Base-by-base conservation (phyloP, 2,329 filamentous ascomycete genomes). In the Exophiala sp. region DNA sequence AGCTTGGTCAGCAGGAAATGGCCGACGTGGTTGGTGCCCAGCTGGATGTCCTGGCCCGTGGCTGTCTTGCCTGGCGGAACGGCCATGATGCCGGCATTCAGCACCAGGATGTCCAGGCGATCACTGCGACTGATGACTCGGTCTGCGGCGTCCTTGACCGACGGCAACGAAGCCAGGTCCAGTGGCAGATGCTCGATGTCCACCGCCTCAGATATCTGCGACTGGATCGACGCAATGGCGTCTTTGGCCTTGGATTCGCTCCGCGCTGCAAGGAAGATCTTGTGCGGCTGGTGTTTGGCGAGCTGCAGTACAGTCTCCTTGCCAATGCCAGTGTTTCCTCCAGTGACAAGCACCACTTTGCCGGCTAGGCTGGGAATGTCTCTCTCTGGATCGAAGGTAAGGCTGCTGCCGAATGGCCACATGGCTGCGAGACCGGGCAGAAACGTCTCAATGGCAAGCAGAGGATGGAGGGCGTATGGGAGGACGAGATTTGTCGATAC, bases 241-340 rank as follows among this genome's bases (percentile, higher is more conserved):
- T 70, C 66, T 16, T 67, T 71, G 9, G 71, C 71, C 39, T 71
- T 66, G 35, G 62, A 56, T 43, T 65, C 65, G 16, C 67, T 73
- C 39, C 77, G 73, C 2, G 75, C 76, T 11, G 71, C 75, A 50
- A 82, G 70, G 65, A 76, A 80, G 53, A 81, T 74, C 48, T 77
- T 72, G 1, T 66, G 65, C 1, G 78, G 76, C 6, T 67, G 62
- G 60, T 80, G 77, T 49, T 66, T 67, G 21, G 72, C 72, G 35
- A 78, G 69, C 43, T 73, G 68, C 24, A 69, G 60, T 40, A 76
- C 63, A 7, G 73, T 72, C 56, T 74, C 70, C 61, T 68, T 69
- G 37, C 73, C 73, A 19, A 75, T 64, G 13, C 72, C 73, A 24
- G 64, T 59, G 56, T 73, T 75, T 29, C 72, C 75, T 47, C 75